Evolutionary conservation across 2,329 filamentous ascomycete genomes (phyloP), one percentile per base, ranked within the genome.

Genomic region (Capronia americana): DNA sequence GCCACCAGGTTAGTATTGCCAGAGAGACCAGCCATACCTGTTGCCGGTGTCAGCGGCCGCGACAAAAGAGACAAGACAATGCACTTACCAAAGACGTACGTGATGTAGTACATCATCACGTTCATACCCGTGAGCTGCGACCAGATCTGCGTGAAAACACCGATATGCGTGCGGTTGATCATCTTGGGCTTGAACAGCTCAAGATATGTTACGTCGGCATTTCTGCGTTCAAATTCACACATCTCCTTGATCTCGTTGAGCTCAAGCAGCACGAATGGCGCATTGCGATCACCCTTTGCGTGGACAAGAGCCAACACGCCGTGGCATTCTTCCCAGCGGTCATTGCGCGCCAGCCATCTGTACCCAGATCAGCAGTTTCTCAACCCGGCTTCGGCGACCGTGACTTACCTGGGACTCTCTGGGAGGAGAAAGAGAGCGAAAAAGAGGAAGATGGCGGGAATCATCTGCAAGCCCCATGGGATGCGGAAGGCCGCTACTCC

Each of bases 141-240:
- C 90, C 90, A 91, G 72, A 92, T 88, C 78, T 92, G 90, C 0
- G 84, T 89, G 75, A 90, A 92, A 50, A 92, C 74, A 68, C 89
- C 90, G 69, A 91, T 88, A 70, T 88, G 81, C 8, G 89, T 90
- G 32, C 90, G 86, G 78, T 92, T 90, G 75, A 92, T 82, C 87
- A 92, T 92, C n/a, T 81, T 81, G 1, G 90, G 90, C 71, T 84
- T 86, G 79, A 95, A 85, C 0, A 95, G 84, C 74, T 94, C 90
- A 1, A 88, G 71, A 75, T 91, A 92, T 8, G 86, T 87, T 23
- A 91, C 89, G 70, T 92, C 84, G 14, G 87, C 81, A 74, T 92
- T 90, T 28, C 83, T 80, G 20, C 87, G 84, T 77, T 95, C 91
- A 69, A 93, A 90, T 58, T 92, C 88, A 72, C 90, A 86, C 77